These are phyloP conservation scores for Apiospora saccharicola DNA, from an alignment of 2,329 filamentous ascomycete species.

Conservation along the genomic window DNA sequence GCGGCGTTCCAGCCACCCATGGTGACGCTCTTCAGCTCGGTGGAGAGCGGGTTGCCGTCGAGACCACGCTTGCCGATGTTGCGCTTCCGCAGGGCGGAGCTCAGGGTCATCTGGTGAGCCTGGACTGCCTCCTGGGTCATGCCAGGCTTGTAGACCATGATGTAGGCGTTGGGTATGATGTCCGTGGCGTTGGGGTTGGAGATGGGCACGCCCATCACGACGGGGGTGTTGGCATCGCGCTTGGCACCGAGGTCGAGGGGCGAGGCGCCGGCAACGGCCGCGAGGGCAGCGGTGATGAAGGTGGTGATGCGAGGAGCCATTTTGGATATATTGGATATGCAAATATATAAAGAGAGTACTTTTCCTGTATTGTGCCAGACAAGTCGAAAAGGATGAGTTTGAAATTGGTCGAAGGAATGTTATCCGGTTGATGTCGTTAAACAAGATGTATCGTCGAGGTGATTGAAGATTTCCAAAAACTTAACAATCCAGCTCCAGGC, in stretches of 20 bases:
- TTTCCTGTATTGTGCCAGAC: slow-evolving; percentile 37
- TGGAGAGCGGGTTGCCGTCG: slow-evolving; percentile 56
- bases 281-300: slow-evolving; percentile 28
- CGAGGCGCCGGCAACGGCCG: slow-evolving; percentile 39
- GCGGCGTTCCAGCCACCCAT: slow-evolving; percentile 61
- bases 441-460: not conserved
- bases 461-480: not conserved
- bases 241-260: slow-evolving; percentile 33
- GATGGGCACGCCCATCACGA: slow-evolving; percentile 52
- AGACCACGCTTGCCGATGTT: slow-evolving; percentile 62
- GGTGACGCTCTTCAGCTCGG: slow-evolving; percentile 53
- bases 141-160: slow-evolving; percentile 67
- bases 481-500: slow-evolving; percentile 24
- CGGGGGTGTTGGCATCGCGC: slow-evolving; percentile 30
- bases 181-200: slow-evolving; percentile 56
- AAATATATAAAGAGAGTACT: slow-evolving; percentile 24
- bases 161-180: slow-evolving; percentile 65
- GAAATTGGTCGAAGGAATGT: slow-evolving; percentile 7
- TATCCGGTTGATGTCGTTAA: not conserved
- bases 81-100: slow-evolving; percentile 60
- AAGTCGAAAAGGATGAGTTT: slow-evolving; percentile 30
- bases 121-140: slow-evolving; percentile 58
- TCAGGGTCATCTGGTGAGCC: slow-evolving; percentile 57
- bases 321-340: slow-evolving; percentile 27
- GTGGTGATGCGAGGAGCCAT: slow-evolving; percentile 41